phyloP scores from a whole-genome alignment of 2,329 filamentous ascomycete species.

The Hypoxylon sp. region DNA sequence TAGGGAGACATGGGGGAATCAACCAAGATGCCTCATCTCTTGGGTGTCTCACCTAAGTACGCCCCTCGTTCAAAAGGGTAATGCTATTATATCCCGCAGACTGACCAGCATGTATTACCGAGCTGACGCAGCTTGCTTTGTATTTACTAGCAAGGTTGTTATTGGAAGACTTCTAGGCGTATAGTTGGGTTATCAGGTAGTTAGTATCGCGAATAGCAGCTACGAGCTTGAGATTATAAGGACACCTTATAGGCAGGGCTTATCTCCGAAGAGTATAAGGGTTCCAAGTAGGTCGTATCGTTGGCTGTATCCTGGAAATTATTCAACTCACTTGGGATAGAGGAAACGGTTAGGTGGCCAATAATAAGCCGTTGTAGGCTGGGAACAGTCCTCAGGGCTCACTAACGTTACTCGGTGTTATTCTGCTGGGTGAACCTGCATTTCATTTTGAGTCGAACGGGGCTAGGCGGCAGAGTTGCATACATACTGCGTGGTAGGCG shows the following conservation, averaged over 20 bases:
- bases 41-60: slow-evolving; percentile 39
- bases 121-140: slow-evolving; percentile 32
- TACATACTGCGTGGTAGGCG: slow-evolving; percentile 21
- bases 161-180: slow-evolving; percentile 7
- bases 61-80: slow-evolving; percentile 36
- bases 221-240: not conserved
- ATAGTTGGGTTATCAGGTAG: not conserved
- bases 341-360: slow-evolving; percentile 18
- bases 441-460: slow-evolving; percentile 38
- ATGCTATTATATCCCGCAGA: slow-evolving; percentile 46
- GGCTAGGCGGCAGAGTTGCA: slow-evolving; percentile 42
- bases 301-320: slow-evolving; percentile 9
- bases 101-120: slow-evolving; percentile 27
- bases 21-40: slow-evolving; percentile 39
- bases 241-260: slow-evolving; percentile 5
- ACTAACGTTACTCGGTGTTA: slow-evolving; percentile 44
- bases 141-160: slow-evolving; percentile 15
- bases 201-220: not conserved
- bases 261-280: slow-evolving; percentile 19
- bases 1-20: slow-evolving; percentile 29
- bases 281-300: slow-evolving; percentile 10
- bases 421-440: slow-evolving; percentile 47
- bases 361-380: slow-evolving; percentile 26
- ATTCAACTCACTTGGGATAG: slow-evolving; percentile 16
- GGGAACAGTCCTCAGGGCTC: slow-evolving; percentile 20